Conservation (phyloP, 2,329 filamentous ascomycete genomes). For the Botrytis pseudocinerea region DNA sequence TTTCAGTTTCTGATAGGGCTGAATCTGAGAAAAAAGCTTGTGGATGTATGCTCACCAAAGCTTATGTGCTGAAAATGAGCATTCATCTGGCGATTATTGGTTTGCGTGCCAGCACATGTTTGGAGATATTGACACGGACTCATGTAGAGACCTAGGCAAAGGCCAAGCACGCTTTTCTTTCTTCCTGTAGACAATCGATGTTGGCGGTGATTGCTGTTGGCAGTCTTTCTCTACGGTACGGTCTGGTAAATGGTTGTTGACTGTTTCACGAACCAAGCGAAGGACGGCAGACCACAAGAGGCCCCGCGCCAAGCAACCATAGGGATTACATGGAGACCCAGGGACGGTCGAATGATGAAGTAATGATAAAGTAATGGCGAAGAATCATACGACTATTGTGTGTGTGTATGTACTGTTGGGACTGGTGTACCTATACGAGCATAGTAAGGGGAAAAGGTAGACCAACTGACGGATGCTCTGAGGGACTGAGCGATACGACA, state of each 20-base stretch:
- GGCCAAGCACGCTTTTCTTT: no score
- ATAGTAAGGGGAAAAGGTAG: background rate
- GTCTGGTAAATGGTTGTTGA: background rate
- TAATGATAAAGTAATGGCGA: slow-evolving; percentile 11
- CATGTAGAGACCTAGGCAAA: background rate
- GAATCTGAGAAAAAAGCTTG: background rate
- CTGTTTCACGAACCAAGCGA: background rate
- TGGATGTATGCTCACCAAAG: background rate
- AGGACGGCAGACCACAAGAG: background rate
- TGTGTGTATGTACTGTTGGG: background rate
- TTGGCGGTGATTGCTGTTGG: background rate
- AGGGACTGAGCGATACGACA: background rate
- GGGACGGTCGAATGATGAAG: background rate
- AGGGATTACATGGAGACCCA: background rate
- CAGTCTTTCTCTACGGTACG: background rate
- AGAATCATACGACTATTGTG: background rate
- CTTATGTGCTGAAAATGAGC: background rate
- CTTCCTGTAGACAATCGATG: background rate
- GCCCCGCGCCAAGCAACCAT: background rate
- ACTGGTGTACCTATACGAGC: background rate
- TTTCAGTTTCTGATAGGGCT: slow-evolving; percentile 9
- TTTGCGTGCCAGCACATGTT: background rate
- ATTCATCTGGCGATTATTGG: background rate
- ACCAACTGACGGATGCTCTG: background rate
- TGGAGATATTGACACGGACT: background rate